These are phyloP conservation scores for Bocquillonia castaneifolia DNA, from an alignment of 441 rosid genomes.

Conservation along the genomic window DNA sequence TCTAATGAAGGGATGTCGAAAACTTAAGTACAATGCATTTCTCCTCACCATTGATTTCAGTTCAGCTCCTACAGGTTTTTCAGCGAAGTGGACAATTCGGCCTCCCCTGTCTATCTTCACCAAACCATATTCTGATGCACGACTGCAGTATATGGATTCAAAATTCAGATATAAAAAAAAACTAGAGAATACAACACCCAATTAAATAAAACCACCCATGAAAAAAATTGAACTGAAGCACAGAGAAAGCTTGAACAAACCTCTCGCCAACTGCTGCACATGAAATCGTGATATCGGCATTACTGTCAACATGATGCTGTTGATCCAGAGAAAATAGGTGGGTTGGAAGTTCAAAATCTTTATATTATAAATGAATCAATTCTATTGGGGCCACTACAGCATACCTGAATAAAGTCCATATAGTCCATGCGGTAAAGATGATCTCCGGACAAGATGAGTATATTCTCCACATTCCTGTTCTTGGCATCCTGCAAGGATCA, in stretches of 20 bases:
- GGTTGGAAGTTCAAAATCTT: conserved; percentile 5
- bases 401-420: conserved; percentile 78
- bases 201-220: conserved; percentile 2
- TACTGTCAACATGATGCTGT: conserved; percentile 73
- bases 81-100: conserved; percentile 59
- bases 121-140: conserved; percentile 88
- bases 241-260: conserved; percentile 32
- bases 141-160: conserved; percentile 46
- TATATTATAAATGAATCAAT: background rate
- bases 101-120: conserved; percentile 71
- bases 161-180: conserved; percentile 21
- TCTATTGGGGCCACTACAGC: background rate
- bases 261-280: conserved; percentile 67
- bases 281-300: conserved; percentile 80
- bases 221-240: conserved; percentile 7
- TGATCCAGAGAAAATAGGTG: conserved; percentile 26
- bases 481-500: conserved; percentile 64
- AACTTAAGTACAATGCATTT: conserved; percentile 1
- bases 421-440: conserved; percentile 95
- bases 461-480: conserved; percentile 70
- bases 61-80: conserved; percentile 74
- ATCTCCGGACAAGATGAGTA: conserved; percentile 81
- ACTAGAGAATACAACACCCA: background rate
- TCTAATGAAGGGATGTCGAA: background rate
- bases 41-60: conserved; percentile 81